Base-by-base conservation (phyloP, 805 yeast species). In the Babjeviella inositovora region DNA sequence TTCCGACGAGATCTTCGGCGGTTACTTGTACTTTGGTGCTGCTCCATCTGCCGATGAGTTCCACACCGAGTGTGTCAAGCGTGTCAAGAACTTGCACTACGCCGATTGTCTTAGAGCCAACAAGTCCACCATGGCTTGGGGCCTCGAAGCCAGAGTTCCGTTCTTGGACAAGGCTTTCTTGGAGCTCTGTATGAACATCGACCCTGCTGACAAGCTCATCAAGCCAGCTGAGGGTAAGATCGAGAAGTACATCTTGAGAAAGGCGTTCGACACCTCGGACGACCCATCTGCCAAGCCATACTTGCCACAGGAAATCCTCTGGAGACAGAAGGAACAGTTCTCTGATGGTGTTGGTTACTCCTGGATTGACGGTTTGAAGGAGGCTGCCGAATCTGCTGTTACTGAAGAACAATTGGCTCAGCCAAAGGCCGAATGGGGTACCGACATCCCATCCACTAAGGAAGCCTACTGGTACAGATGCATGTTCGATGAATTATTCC, bases 81-180 rank as follows among this genome's bases (percentile, higher is more conserved):
- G 99, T 53, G 96, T 90, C 40, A 82, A 90, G 66, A 85, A 90
- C 87, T 66, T 90, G 56, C 95, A 90, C 55, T 72, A 72, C 38
- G 82, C 97, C 31, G 99, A 90, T 61, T 87, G 97, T 62, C 61
- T 90, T 49, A 76, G 99, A 56, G 99, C 99, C 34, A 90, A 90
- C 79, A 90, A 90, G 60, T 85, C 96, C 16, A 90, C 99, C 29
- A 81, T 90, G 95, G 97, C 99, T 20, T 90, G 99, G 99, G 99
- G 99, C 53, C 68, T 90, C 34, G 99, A 90, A 61, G 98, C 98
- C 31, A 79, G 99, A 59, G 98, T 90, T 37, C 99, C 99, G 37
- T 90, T 90, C 79, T 68, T 90, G 57, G 99, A 90, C 58, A 80
- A 73, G 59, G 65, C 73, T 48, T 90, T 90, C 68, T 60, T 90